These are phyloP conservation scores for Seiridium unicorne DNA, from an alignment of 2,329 filamentous ascomycete genomes.

Conservation along the genomic window DNA sequence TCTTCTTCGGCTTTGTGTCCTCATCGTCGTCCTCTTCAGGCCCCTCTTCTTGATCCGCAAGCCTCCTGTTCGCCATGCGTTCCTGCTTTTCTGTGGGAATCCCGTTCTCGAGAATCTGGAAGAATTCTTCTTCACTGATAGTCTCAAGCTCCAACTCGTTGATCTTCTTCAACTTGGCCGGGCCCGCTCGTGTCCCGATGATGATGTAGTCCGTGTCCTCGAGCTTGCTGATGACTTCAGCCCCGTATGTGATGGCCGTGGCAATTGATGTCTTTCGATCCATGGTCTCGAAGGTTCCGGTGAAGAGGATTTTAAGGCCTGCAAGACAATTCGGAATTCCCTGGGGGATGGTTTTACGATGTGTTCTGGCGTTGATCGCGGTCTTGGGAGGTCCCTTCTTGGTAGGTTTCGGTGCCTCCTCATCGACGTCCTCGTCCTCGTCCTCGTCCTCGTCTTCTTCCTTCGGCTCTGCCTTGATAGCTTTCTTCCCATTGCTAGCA, in stretches of 20 bases:
- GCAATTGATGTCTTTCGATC: conserved; percentile 14
- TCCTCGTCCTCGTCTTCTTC: neutral
- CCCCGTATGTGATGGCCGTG: conserved; percentile 26
- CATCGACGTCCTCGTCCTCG: conserved; percentile 8
- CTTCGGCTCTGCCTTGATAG: neutral
- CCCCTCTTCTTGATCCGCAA: conserved; percentile 10
- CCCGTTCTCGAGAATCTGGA: conserved; percentile 13
- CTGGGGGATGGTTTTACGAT: conserved; percentile 13
- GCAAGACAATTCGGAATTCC: conserved; percentile 11
- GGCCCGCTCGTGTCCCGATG: conserved; percentile 11
- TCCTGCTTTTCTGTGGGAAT: conserved; percentile 11
- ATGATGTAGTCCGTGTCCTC: conserved; percentile 16
- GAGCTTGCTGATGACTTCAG: conserved; percentile 12
- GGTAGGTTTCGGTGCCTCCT: neutral
- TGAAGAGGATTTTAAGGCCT: conserved; percentile 13
- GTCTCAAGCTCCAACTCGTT: conserved; percentile 13
- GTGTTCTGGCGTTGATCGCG: conserved; percentile 9
- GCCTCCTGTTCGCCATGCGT: conserved; percentile 10
- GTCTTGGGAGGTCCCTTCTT: conserved; percentile 8
- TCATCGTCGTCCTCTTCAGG: conserved; percentile 10
- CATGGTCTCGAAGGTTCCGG: conserved; percentile 15
- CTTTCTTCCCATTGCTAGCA: neutral
- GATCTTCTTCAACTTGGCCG: conserved; percentile 12
- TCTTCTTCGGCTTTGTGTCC: neutral
- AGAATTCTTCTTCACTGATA: conserved; percentile 14